Percentiles rank a stretch among this genome's conserved stretches.
Evolutionary conservation across 805 yeast genomes (phyloP).

Genomic region (Cyberlindnera amylophila): DNA sequence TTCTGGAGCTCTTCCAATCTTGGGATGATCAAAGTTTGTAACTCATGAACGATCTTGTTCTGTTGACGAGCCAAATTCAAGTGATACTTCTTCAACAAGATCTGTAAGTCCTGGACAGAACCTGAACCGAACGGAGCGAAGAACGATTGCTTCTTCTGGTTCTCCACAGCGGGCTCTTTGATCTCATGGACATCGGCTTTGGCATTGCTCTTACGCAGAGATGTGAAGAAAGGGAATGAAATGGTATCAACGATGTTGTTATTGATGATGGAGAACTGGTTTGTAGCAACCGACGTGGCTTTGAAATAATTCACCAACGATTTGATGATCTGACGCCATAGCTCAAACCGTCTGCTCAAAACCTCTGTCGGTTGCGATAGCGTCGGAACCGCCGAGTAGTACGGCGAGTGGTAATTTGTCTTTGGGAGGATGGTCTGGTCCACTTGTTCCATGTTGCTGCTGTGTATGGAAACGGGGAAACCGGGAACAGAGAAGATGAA

Average conservation of each 20-base stretch:
- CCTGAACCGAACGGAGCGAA: slow-evolving; percentile 66
- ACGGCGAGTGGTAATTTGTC: slow-evolving; percentile 32
- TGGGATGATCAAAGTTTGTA: slow-evolving; percentile 59
- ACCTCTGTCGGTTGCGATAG: slow-evolving; percentile 79
- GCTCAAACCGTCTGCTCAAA: slow-evolving; percentile 73
- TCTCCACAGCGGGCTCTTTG: slow-evolving; percentile 30
- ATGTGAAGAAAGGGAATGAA: slow-evolving; percentile 37
- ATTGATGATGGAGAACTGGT: slow-evolving; percentile 80
- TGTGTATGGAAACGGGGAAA: not conserved
- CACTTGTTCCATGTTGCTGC: slow-evolving; percentile 1
- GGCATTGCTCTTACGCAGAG: slow-evolving; percentile 10
- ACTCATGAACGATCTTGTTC: slow-evolving; percentile 49
- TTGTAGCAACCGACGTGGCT: slow-evolving; percentile 78
- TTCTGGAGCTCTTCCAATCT: slow-evolving; percentile 63
- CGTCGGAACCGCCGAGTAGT: slow-evolving; percentile 48
- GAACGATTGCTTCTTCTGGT: slow-evolving; percentile 43
- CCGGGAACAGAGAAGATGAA: too few relatives aligned
- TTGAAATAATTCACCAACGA: slow-evolving; percentile 71
- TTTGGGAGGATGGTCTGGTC: slow-evolving; percentile 23
- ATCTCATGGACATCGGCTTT: slow-evolving; percentile 23
- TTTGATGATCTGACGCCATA: slow-evolving; percentile 80
- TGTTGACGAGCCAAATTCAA: slow-evolving; percentile 57
- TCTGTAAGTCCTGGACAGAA: slow-evolving; percentile 80
- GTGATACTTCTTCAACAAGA: slow-evolving; percentile 64
- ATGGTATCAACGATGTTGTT: slow-evolving; percentile 76